phyloP scores from a whole-genome alignment of 352 stramenopile species.

The Globisporangium viniferum region DNA sequence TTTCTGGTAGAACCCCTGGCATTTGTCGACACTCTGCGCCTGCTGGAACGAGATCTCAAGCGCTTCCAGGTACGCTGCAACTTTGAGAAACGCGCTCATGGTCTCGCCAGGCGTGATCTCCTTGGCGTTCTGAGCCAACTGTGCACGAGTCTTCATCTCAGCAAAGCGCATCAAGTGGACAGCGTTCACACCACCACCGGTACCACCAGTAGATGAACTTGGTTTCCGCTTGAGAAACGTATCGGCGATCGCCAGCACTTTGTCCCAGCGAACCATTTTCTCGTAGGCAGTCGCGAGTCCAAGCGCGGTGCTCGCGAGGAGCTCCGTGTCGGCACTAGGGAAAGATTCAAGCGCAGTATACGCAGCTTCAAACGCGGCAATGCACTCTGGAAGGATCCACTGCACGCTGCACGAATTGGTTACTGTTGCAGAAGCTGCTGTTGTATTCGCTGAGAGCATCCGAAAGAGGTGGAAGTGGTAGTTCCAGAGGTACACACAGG shows the following conservation, averaged over 20 bases:
- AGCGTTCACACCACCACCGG: neutral
- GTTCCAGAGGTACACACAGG: conserved; percentile 88
- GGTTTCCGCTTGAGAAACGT: conserved; percentile 53
- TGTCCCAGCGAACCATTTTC: conserved; percentile 43
- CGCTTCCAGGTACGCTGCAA: conserved; percentile 50
- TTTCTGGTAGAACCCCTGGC: conserved; percentile 52
- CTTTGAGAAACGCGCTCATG: conserved; percentile 32
- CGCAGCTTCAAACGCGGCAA: conserved; percentile 55
- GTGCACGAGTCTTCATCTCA: conserved; percentile 57
- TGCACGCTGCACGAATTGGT: conserved; percentile 24
- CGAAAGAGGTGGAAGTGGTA: conserved; percentile 88
- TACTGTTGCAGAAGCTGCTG: neutral
- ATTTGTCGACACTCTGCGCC: conserved; percentile 44
- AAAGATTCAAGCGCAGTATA: conserved; percentile 43
- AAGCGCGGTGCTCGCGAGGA: conserved; percentile 47
- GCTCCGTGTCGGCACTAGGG: conserved; percentile 31
- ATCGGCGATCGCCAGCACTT: conserved; percentile 45
- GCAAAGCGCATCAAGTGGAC: conserved; percentile 60
- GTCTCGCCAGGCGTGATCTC: conserved; percentile 49
- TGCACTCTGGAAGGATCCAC: conserved; percentile 54
- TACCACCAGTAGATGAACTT: neutral
- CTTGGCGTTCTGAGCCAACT: conserved; percentile 70
- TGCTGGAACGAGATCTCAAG: conserved; percentile 40
- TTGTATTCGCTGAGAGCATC: conserved; percentile 11
- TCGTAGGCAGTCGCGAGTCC: conserved; percentile 55